Evolutionary conservation across 176 grass and related monocot genomes (phyloP), one percentile per base, ranked within the genome.

Genomic region (Aegilops longissima): DNA sequence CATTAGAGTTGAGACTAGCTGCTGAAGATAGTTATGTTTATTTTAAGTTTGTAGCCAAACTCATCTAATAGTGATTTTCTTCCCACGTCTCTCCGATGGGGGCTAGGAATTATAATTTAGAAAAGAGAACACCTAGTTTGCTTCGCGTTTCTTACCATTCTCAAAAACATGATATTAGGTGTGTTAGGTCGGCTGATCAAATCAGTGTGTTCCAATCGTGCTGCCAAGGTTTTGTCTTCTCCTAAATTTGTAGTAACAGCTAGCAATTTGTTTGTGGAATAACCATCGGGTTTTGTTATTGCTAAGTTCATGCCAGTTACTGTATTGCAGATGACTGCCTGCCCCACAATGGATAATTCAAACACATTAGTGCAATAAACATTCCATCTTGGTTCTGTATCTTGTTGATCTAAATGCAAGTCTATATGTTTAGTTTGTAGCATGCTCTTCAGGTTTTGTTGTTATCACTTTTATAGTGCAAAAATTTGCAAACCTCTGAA

Each of bases 361-460:
- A 3, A 62, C 9, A 40, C 67, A 40, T 78, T 86, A 54, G 36
- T 54, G 54, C 44, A 54, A 71, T 69, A 66, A 83, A 23, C 27
- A 47, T 61, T 0, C 6, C 3, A 4, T 21, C 44, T 76, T 80
- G 44, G 6, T 27, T 73, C 78, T 64, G 14, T 83, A 79, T 25
- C 80, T 30, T 70, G 36, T 80, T 58, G 11, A 54, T 78, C 27
- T 70, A 62, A 24, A 70, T 73, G 8, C 61, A 80, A 80, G 70
- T 59, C 44, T 74, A 36, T 82, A 61, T 25, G 54, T 2, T 76
- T 59, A 67, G 51, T 31, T 70, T 76, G 18, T 78, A n/a, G 34
- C 20, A 13, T 87, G 45, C 18, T 49, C 5, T 77, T 91, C 87
- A 12, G 54, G 25, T 80, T 77, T 92, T 23, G 20, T 70, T 39